Percentiles rank a stretch among this genome's conserved stretches.
These are phyloP conservation scores for Hypoxylon sp. DNA, from an alignment of 2,329 filamentous ascomycete species.

Conservation along the genomic window DNA sequence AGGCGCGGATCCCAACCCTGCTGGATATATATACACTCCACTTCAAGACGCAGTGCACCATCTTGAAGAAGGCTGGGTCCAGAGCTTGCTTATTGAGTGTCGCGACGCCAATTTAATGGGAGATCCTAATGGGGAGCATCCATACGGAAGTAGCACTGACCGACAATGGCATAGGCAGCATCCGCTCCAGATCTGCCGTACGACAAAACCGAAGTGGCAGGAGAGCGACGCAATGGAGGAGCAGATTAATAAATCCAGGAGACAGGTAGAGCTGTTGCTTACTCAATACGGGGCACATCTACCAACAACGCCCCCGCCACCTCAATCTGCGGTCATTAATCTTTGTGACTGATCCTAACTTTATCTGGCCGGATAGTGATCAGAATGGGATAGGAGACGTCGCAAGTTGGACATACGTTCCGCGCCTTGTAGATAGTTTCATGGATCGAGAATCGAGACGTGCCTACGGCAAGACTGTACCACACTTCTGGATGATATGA, in stretches of 20 bases:
- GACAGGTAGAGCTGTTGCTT: slow-evolving; percentile 31
- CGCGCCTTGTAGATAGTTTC: slow-evolving; percentile 6
- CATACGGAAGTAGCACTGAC: slow-evolving; percentile 14
- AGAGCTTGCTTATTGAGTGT: slow-evolving; percentile 39
- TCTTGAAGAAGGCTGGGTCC: slow-evolving; percentile 45
- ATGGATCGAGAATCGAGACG: slow-evolving; percentile 11
- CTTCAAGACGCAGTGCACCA: slow-evolving; percentile 41
- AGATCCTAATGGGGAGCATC: slow-evolving; percentile 31
- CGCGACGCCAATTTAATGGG: slow-evolving; percentile 40
- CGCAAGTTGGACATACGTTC: background rate
- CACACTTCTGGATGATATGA: background rate
- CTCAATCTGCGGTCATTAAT: slow-evolving; percentile 6
- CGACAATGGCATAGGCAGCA: slow-evolving; percentile 25
- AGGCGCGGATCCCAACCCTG: slow-evolving; percentile 44
- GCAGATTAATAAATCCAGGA: slow-evolving; percentile 22
- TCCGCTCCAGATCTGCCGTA: slow-evolving; percentile 41
- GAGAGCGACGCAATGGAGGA: slow-evolving; percentile 17
- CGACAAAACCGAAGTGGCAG: slow-evolving; percentile 9
- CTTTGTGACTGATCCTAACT: background rate
- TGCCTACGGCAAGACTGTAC: background rate
- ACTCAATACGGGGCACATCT: slow-evolving; percentile 35
- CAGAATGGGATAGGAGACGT: background rate
- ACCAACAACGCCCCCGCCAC: background rate
- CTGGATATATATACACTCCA: slow-evolving; percentile 39
- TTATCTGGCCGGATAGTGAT: background rate